Percentiles rank a stretch among this genome's conserved stretches.
phyloP scores from a whole-genome alignment of 345 rosid species.

The Sapria himalayana region DNA sequence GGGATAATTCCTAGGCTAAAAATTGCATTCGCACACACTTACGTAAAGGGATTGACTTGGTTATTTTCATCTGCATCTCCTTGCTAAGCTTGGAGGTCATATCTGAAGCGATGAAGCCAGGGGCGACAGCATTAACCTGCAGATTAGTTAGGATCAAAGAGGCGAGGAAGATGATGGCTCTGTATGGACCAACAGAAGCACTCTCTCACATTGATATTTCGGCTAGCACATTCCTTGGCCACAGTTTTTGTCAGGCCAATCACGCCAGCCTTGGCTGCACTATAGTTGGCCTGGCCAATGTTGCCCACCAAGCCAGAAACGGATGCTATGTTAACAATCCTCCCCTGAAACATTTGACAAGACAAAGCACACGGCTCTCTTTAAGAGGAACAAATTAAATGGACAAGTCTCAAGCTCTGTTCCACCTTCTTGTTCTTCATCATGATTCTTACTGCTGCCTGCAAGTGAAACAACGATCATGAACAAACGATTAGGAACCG shows the following conservation, averaged over 20 bases:
- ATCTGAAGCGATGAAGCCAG: slow-evolving; percentile 89
- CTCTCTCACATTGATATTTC: slow-evolving; percentile 57
- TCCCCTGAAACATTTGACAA: slow-evolving; percentile 59
- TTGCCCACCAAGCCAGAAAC: slow-evolving; percentile 94
- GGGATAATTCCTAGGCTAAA: no score
- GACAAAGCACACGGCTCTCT: no score
- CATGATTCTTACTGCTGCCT: slow-evolving; percentile 95
- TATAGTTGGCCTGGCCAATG: slow-evolving; percentile 90
- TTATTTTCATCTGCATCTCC: slow-evolving; percentile 72
- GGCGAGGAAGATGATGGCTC: neutral
- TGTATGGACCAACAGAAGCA: slow-evolving; percentile 3
- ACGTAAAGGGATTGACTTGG: slow-evolving; percentile 81
- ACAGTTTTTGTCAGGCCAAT: slow-evolving; percentile 70
- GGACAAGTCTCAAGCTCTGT: no score
- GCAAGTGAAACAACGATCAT: no score
- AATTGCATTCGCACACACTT: no score
- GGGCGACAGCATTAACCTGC: slow-evolving; percentile 83
- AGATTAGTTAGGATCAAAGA: slow-evolving; percentile 6
- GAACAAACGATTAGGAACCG: no score
- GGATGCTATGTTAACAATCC: slow-evolving; percentile 68
- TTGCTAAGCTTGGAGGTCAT: slow-evolving; percentile 91
- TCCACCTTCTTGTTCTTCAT: slow-evolving; percentile 76
- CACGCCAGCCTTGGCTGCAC: slow-evolving; percentile 98
- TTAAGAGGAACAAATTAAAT: no score
- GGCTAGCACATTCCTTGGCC: slow-evolving; percentile 80